These are phyloP conservation scores for Metschnikowia continentalis DNA, from an alignment of 805 yeast species.

Conservation along the genomic window DNA sequence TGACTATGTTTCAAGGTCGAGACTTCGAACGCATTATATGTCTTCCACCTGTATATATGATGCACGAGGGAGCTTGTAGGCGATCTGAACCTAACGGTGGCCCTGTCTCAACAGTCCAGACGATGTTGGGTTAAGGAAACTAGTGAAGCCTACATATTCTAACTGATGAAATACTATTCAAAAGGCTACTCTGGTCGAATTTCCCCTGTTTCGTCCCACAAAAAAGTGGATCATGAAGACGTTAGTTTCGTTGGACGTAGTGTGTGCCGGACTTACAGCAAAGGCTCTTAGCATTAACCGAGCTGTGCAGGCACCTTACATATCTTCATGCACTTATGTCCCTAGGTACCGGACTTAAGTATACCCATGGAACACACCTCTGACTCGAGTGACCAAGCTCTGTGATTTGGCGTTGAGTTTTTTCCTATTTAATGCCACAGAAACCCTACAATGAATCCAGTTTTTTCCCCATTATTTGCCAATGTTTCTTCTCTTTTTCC, in stretches of 20 bases:
- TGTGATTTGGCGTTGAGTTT: neutral
- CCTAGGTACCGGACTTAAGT: neutral
- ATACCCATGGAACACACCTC: neutral
- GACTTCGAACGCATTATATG: too few relatives aligned
- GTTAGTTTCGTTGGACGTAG: neutral
- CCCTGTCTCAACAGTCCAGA: too few relatives aligned
- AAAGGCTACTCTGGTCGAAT: too few relatives aligned
- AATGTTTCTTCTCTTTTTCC: neutral
- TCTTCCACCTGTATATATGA: too few relatives aligned
- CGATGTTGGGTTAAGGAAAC: too few relatives aligned
- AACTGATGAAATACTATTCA: too few relatives aligned
- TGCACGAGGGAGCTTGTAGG: too few relatives aligned
- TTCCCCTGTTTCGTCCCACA: too few relatives aligned
- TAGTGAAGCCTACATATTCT: too few relatives aligned
- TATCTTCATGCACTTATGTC: neutral
- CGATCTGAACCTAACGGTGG: too few relatives aligned
- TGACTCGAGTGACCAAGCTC: neutral
- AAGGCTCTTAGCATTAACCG: neutral
- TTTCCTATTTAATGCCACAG: neutral
- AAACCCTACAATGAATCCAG: neutral
- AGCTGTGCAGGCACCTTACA: neutral
- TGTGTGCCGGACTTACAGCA: neutral
- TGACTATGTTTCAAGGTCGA: too few relatives aligned
- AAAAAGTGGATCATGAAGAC: neutral
- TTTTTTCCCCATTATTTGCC: neutral